These are phyloP conservation scores for Lentinula sp. DNA, from an alignment of 768 basidiomycete genomes.

Conservation along the genomic window DNA sequence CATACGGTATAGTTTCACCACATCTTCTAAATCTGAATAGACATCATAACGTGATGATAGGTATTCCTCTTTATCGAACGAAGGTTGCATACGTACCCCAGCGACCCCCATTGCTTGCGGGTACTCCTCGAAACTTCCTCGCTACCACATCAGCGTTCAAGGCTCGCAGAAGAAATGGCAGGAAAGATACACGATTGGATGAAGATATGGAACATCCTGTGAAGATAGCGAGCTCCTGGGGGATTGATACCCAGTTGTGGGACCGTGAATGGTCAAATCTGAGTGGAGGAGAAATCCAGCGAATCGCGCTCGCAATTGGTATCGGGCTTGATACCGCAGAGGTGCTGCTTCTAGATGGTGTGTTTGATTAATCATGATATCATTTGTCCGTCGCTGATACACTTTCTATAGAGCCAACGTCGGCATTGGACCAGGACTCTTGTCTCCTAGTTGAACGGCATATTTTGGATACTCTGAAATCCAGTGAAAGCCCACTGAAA, in stretches of 20 bases:
- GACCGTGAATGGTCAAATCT: constrained; percentile 71
- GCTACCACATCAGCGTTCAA: constrained; percentile 45
- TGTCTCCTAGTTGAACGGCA: constrained; percentile 61
- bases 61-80: constrained; percentile 69
- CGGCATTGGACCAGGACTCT: constrained; percentile 72
- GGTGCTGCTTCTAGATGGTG: constrained; percentile 71
- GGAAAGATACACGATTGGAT: constrained; percentile 20
- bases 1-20: constrained; percentile 32
- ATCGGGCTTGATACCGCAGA: constrained; percentile 72
- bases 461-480: constrained; percentile 46
- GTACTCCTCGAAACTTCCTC: constrained; percentile 73
- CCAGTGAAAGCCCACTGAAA: constrained; percentile 46
- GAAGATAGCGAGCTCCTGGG: constrained; percentile 59
- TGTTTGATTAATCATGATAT: background rate
- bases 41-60: background rate
- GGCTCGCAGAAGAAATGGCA: constrained; percentile 22
- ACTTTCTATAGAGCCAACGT: constrained; percentile 68
- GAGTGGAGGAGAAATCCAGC: constrained; percentile 84
- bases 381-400: background rate
- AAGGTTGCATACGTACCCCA: constrained; percentile 85
- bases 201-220: constrained; percentile 31
- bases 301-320: constrained; percentile 74
- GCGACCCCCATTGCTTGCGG: constrained; percentile 79
- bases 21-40: constrained; percentile 1
- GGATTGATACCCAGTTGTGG: constrained; percentile 66